Conservation (phyloP, 805 yeast species). For the Yarrowia sp. region DNA sequence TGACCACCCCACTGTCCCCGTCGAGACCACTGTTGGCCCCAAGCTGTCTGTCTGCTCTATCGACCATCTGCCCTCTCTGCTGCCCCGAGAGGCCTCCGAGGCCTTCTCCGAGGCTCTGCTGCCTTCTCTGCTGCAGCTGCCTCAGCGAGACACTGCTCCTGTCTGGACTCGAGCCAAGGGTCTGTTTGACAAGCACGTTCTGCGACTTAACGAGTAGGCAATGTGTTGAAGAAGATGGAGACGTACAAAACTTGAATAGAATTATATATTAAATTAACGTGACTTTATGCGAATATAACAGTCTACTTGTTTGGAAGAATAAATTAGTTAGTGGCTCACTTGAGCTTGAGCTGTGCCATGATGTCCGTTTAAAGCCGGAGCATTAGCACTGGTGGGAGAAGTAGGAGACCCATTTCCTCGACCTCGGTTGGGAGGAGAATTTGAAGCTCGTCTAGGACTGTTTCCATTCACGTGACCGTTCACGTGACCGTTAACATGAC, state of each 20-base stretch:
- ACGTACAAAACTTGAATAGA: background rate
- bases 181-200: conserved; percentile 80
- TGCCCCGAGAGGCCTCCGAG: conserved; percentile 98
- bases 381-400: background rate
- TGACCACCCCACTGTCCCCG: conserved; percentile 84
- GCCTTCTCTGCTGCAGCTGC: conserved; percentile 83
- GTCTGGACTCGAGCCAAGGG: conserved; percentile 91
- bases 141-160: conserved; percentile 75
- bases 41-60: conserved; percentile 88
- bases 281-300: too few relatives aligned
- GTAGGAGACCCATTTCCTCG: background rate
- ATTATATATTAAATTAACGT: background rate
- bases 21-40: conserved; percentile 76
- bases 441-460: background rate
- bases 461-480: too few relatives aligned
- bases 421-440: background rate
- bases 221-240: background rate
- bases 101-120: conserved; percentile 80
- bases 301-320: too few relatives aligned
- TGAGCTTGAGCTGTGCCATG: background rate
- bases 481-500: background rate
- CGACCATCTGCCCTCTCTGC: conserved; percentile 91
- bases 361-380: too few relatives aligned
- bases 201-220: conserved; percentile 48
- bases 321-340: background rate